These are phyloP conservation scores for Aphanomyces astaci DNA, from an alignment of 352 stramenopile genomes.

Conservation along the genomic window DNA sequence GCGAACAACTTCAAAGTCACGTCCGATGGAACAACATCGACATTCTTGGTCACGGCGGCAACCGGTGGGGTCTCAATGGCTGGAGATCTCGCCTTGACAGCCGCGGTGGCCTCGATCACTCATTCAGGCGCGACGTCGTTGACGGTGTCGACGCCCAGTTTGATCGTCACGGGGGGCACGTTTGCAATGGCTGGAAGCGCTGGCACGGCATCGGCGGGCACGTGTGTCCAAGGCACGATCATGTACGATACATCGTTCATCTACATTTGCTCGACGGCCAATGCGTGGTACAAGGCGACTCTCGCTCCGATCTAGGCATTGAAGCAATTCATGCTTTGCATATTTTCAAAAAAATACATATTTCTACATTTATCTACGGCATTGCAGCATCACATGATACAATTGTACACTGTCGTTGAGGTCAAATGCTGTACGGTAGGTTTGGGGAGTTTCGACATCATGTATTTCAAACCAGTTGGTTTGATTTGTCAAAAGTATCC, in stretches of 20 bases:
- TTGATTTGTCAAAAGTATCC: too few species aligned
- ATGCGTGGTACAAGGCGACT: slow-evolving; percentile 19
- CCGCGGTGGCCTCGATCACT: slow-evolving; percentile 28
- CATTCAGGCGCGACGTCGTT: slow-evolving; percentile 30
- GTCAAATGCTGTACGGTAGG: too few species aligned
- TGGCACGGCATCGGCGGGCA: slow-evolving; percentile 22
- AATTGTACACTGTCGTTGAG: too few species aligned
- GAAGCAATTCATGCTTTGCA: too few species aligned
- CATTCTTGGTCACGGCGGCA: slow-evolving; percentile 32
- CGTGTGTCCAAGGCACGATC: slow-evolving; percentile 31
- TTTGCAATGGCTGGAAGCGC: slow-evolving; percentile 24
- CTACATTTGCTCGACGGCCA: slow-evolving; percentile 32
- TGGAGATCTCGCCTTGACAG: slow-evolving; percentile 29
- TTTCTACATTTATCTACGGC: too few species aligned
- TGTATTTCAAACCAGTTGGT: too few species aligned
- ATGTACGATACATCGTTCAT: slow-evolving; percentile 29
- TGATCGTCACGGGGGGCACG: slow-evolving; percentile 30
- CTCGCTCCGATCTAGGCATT: slow-evolving; percentile 6
- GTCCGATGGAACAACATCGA: slow-evolving; percentile 23
- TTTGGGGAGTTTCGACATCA: too few species aligned
- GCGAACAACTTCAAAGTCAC: slow-evolving; percentile 39
- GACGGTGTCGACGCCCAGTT: slow-evolving; percentile 36
- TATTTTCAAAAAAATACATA: too few species aligned
- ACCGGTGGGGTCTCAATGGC: slow-evolving; percentile 29
- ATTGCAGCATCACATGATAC: too few species aligned